These are phyloP conservation scores for Excoecaria agallocha DNA, from an alignment of 345 rosid species.

Conservation along the genomic window DNA sequence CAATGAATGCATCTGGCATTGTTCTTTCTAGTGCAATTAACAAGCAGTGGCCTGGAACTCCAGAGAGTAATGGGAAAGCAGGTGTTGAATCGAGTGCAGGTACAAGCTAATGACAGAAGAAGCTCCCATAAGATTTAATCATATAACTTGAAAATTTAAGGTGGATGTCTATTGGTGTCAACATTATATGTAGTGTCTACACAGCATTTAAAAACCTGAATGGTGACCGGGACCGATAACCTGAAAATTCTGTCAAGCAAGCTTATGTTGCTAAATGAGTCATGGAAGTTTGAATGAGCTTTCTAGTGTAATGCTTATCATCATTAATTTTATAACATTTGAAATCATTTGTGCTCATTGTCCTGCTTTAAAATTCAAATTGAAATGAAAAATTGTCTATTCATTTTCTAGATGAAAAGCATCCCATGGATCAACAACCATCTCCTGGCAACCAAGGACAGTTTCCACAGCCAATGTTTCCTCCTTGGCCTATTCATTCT, in stretches of 20 bases:
- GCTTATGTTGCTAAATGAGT: neutral
- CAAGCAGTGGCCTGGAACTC: constrained; percentile 51
- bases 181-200: neutral
- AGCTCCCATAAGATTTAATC: neutral
- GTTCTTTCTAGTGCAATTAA: constrained; percentile 50
- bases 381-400: constrained; percentile 1
- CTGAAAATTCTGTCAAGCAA: neutral
- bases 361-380: constrained; percentile 7
- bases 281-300: constrained; percentile 5
- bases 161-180: neutral
- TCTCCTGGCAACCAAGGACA: constrained; percentile 55
- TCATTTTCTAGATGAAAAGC: constrained; percentile 50
- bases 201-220: neutral
- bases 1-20: constrained; percentile 62
- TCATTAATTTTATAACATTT: constrained; percentile 7
- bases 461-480: constrained; percentile 66
- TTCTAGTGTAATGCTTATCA: neutral
- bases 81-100: constrained; percentile 32
- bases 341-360: constrained; percentile 2
- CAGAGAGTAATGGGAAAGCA: constrained; percentile 52
- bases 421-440: constrained; percentile 48
- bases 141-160: too few species aligned
- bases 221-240: neutral
- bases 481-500: constrained; percentile 89
- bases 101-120: constrained; percentile 21